These are phyloP conservation scores for Voacanga thouarsii DNA, from an alignment of 257 asterid species.

Conservation along the genomic window DNA sequence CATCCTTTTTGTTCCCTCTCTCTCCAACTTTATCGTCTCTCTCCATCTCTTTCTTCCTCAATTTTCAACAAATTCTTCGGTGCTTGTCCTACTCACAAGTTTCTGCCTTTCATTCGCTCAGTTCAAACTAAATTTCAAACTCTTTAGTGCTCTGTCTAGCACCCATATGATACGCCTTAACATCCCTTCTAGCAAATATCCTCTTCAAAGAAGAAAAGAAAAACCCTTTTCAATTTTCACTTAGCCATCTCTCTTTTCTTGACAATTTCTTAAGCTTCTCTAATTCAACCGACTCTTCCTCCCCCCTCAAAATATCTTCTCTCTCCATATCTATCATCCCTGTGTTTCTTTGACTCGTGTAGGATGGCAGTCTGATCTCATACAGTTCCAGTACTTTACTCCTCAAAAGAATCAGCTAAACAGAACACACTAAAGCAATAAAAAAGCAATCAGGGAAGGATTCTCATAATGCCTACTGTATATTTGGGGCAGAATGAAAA, in stretches of 20 bases:
- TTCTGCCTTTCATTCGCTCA: constrained; percentile 7
- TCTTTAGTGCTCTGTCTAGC: constrained; percentile 7
- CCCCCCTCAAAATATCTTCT: not conserved
- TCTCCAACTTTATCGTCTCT: constrained; percentile 37
- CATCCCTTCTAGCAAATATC: not conserved
- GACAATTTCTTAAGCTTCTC: not conserved
- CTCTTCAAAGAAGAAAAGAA: not conserved
- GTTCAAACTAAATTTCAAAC: constrained; percentile 22
- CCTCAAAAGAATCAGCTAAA: constrained; percentile 17
- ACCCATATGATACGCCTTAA: not conserved
- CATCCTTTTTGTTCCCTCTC: constrained; percentile 31
- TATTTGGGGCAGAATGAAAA: constrained; percentile 25
- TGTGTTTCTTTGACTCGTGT: not conserved
- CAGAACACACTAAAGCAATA: constrained; percentile 30
- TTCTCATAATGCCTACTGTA: constrained; percentile 32
- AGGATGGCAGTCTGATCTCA: not conserved
- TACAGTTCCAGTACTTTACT: not conserved
- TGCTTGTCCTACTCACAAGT: constrained; percentile 17
- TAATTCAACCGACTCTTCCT: not conserved
- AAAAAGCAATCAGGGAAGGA: constrained; percentile 23
- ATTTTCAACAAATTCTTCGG: constrained; percentile 27
- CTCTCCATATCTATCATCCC: constrained; percentile 20
- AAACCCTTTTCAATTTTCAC: constrained; percentile 4
- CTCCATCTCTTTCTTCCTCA: constrained; percentile 29
- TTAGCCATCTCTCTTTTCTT: not conserved